phyloP scores from a whole-genome alignment of 306 rosid species.

The Canavalia gladiata region DNA sequence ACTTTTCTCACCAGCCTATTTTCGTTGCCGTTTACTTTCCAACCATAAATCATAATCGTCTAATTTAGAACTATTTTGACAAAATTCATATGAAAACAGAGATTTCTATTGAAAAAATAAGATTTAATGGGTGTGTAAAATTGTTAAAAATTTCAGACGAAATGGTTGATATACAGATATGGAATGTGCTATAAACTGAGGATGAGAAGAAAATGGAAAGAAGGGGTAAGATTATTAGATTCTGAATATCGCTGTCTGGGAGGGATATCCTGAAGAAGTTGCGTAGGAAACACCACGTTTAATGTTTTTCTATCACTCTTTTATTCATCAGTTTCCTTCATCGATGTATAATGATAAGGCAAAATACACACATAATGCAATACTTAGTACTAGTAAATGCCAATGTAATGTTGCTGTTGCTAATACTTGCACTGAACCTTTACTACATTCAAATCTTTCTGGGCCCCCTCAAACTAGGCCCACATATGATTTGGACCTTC shows the following conservation, averaged over 20 bases:
- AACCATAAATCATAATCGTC: background rate
- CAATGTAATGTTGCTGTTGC: constrained; percentile 36
- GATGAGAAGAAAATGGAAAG: background rate
- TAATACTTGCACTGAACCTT: background rate
- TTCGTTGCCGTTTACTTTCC: too few relatives aligned
- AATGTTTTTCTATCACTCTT: constrained; percentile 48
- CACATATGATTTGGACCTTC: constrained; percentile 27
- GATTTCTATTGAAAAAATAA: background rate
- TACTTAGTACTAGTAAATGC: background rate
- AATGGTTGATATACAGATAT: background rate
- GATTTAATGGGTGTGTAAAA: background rate
- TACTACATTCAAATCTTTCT: background rate
- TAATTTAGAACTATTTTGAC: background rate
- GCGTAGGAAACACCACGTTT: constrained; percentile 55
- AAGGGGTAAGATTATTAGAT: constrained; percentile 12
- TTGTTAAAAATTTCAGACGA: constrained; percentile 27
- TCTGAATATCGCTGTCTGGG: constrained; percentile 38
- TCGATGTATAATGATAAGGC: constrained; percentile 31
- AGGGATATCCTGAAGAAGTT: constrained; percentile 43
- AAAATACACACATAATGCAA: constrained; percentile 17
- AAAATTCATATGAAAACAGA: background rate
- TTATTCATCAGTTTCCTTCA: background rate
- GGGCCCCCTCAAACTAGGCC: constrained; percentile 15
- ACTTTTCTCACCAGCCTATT: too few relatives aligned
- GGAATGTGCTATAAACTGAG: background rate